Conservation (phyloP, 2,329 filamentous ascomycete species). For the Huntiella abstrusa region DNA sequence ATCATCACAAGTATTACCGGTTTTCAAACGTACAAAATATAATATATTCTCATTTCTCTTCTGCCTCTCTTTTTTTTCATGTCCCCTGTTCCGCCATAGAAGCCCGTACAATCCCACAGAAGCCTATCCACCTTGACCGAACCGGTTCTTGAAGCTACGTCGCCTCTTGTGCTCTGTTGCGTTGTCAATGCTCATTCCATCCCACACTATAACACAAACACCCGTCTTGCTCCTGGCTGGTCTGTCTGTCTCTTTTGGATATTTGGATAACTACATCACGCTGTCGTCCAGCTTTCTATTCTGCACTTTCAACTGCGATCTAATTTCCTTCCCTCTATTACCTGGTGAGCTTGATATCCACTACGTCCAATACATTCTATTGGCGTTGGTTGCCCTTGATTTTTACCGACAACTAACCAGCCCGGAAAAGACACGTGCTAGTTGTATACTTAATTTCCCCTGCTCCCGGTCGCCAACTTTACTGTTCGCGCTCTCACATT, state of each 20-base stretch:
- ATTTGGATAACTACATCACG: too few species aligned
- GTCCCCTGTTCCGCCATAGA: slow-evolving; percentile 3
- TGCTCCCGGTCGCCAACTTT: slow-evolving; percentile 1
- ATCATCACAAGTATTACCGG: too few species aligned
- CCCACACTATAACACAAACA: neutral
- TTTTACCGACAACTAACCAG: too few species aligned
- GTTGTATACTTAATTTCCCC: slow-evolving; percentile 4
- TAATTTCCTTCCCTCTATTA: neutral
- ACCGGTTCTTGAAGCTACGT: slow-evolving; percentile 10
- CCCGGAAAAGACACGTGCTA: slow-evolving; percentile 2
- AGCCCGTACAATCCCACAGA: slow-evolving; percentile 3
- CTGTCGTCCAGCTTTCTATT: neutral
- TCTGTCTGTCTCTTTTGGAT: too few species aligned
- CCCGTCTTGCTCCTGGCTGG: slow-evolving; percentile 1
- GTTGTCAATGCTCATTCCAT: neutral
- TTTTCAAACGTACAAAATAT: neutral
- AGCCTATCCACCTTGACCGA: neutral
- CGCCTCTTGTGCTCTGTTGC: slow-evolving; percentile 8
- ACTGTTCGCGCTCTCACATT: neutral
- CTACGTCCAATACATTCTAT: too few species aligned
- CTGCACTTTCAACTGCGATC: neutral
- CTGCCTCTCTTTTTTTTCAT: neutral
- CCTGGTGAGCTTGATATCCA: too few species aligned
- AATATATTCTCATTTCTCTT: neutral
- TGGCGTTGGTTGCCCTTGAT: too few species aligned